Conservation (phyloP, 345 rosid genomes). For the Trapa incisa region DNA sequence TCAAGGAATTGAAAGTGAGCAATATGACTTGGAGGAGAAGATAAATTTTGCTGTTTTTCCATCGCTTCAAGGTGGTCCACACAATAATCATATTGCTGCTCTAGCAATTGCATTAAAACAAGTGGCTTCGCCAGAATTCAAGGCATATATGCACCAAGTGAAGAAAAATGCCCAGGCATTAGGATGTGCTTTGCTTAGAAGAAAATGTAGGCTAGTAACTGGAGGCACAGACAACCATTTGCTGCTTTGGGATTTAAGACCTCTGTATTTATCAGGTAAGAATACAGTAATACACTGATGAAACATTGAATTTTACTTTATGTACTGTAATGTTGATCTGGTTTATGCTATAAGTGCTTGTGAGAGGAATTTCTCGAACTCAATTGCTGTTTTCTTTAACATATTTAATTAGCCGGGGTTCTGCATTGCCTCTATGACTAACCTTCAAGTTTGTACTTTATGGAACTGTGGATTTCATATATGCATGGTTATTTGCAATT, state of each 20-base stretch:
- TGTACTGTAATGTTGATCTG: background rate
- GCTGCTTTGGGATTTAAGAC: conserved; percentile 82
- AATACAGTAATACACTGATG: background rate
- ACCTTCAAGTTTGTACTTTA: no score
- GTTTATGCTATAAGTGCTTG: background rate
- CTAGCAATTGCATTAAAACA: conserved; percentile 67
- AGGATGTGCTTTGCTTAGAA: conserved; percentile 51
- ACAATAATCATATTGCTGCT: conserved; percentile 85
- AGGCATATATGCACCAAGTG: conserved; percentile 76
- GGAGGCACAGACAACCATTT: conserved; percentile 90
- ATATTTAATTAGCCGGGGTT: no score
- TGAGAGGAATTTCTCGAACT: background rate
- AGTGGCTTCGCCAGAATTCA: conserved; percentile 62
- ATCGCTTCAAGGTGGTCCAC: conserved; percentile 87
- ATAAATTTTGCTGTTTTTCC: conserved; percentile 88
- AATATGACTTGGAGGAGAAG: conserved; percentile 76
- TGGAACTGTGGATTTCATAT: background rate
- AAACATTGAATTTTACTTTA: background rate
- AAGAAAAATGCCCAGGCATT: conserved; percentile 77
- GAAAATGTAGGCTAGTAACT: conserved; percentile 72
- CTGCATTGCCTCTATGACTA: no score
- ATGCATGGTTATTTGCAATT: background rate
- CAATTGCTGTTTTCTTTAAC: background rate
- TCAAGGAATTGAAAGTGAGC: conserved; percentile 45
- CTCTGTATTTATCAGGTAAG: conserved; percentile 67